phyloP scores from a whole-genome alignment of 768 basidiomycete species.

The Rhizopogon vulgaris region DNA sequence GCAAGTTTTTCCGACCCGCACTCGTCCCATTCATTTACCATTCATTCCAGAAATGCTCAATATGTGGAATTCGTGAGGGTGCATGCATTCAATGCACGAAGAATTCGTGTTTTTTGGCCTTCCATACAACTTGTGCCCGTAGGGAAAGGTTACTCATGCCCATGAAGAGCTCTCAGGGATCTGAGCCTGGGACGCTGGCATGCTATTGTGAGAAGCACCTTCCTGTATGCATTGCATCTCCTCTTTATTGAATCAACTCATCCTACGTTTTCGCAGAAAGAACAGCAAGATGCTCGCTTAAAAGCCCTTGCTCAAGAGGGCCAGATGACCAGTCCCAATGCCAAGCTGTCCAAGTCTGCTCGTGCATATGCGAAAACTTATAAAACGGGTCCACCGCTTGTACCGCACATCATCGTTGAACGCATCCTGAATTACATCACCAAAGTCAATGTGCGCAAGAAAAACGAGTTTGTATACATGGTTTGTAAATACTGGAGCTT shows the following conservation, averaged over 20 bases:
- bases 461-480: conserved; percentile 65
- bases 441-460: conserved; percentile 68
- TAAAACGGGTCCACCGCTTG: conserved; percentile 87
- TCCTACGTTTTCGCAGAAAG: conserved; percentile 39
- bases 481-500: conserved; percentile 92
- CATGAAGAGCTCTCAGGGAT: conserved; percentile 77
- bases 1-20: conserved; percentile 39
- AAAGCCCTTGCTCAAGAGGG: conserved; percentile 43
- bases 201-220: conserved; percentile 90
- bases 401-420: conserved; percentile 80
- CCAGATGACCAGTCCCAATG: conserved; percentile 32
- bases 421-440: conserved; percentile 63
- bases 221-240: conserved; percentile 47
- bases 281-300: conserved; percentile 60
- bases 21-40: conserved; percentile 4
- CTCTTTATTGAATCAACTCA: not conserved
- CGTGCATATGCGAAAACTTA: conserved; percentile 90
- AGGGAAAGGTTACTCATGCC: conserved; percentile 79
- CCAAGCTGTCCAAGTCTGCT: conserved; percentile 66
- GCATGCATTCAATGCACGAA: conserved; percentile 97
- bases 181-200: conserved; percentile 66
- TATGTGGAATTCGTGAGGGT: conserved; percentile 59
- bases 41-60: conserved; percentile 46
- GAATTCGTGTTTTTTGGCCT: conserved; percentile 84
- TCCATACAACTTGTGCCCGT: conserved; percentile 91